Conservation (phyloP, 306 rosid genomes). For the Potentilla sterilis region DNA sequence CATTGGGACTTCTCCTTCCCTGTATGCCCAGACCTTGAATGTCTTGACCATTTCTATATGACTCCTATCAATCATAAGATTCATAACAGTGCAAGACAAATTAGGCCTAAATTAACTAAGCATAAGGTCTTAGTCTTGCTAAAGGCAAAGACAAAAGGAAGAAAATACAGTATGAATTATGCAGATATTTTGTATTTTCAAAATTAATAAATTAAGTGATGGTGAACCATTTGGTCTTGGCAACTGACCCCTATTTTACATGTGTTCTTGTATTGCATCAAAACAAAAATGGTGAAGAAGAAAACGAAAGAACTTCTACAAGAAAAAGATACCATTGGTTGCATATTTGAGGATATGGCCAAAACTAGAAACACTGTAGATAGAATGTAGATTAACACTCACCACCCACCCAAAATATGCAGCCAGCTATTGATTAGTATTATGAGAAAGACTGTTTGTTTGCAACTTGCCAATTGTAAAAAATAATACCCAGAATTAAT, state of each 20-base stretch:
- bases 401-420: not conserved
- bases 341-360: not conserved
- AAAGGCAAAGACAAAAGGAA: not conserved
- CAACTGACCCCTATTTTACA: not conserved
- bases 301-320: not conserved
- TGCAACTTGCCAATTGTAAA: not conserved
- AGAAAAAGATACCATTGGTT: not conserved
- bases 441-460: not conserved
- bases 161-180: not conserved
- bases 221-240: not conserved
- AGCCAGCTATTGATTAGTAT: not conserved
- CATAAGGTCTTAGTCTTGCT: not conserved
- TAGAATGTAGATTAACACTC: not conserved
- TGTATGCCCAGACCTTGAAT: conserved; percentile 56
- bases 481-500: not conserved
- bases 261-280: not conserved
- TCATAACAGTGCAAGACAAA: not conserved
- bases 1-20: conserved; percentile 53
- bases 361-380: not conserved
- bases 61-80: conserved; percentile 40
- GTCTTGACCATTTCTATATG: conserved; percentile 58
- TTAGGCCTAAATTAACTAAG: not conserved
- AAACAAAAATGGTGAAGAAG: not conserved
- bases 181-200: not conserved
- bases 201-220: not conserved